These are phyloP conservation scores for Whalleya microplaca DNA, from an alignment of 2,329 filamentous ascomycete species.

Conservation along the genomic window DNA sequence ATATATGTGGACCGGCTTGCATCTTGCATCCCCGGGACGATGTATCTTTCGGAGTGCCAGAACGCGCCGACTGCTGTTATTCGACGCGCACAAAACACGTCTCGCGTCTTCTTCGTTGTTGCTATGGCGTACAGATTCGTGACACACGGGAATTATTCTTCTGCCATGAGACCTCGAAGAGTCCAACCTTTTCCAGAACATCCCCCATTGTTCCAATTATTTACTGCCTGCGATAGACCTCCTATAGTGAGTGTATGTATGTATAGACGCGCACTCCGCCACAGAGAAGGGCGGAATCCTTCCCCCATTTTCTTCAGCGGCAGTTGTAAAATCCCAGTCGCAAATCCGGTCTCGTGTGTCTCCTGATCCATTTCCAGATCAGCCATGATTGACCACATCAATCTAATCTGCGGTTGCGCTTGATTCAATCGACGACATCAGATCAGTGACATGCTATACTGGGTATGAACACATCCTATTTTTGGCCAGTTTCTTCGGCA, in stretches of 20 bases:
- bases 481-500: constrained; percentile 12
- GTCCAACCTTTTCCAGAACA: constrained; percentile 6
- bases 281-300: constrained; percentile 7
- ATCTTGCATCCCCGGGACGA: constrained; percentile 17
- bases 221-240: constrained; percentile 6
- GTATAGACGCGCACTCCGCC: too few species aligned
- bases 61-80: constrained; percentile 21
- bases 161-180: constrained; percentile 12
- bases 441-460: neutral
- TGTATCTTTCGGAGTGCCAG: constrained; percentile 28
- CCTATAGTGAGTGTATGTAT: neutral
- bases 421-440: constrained; percentile 25
- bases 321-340: constrained; percentile 20
- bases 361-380: too few species aligned
- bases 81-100: constrained; percentile 25
- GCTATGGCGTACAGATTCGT: constrained; percentile 33
- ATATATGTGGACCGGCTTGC: constrained; percentile 19
- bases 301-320: constrained; percentile 17
- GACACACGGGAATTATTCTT: constrained; percentile 26
- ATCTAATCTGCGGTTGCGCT: constrained; percentile 30
- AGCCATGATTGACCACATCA: constrained; percentile 17
- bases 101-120: constrained; percentile 20
- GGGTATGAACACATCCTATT: neutral
- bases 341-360: constrained; percentile 18
- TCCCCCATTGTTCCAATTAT: too few species aligned